A percentile compares a stretch with the other conserved stretches of the same genome.
These are phyloP conservation scores for Epichloe festucae DNA, from an alignment of 2,329 filamentous ascomycete genomes.

Conservation along the genomic window DNA sequence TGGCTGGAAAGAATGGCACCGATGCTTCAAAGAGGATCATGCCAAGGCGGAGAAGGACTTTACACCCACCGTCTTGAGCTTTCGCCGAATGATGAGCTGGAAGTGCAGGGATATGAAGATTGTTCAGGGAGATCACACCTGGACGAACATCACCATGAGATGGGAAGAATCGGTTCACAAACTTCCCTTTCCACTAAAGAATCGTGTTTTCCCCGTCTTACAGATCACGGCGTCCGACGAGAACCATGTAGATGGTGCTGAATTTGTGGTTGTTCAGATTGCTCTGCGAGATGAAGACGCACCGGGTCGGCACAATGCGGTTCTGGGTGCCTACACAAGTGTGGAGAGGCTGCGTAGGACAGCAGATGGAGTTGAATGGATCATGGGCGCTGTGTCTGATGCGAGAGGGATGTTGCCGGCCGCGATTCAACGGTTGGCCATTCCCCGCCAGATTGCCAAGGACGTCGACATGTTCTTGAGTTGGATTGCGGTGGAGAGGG, in stretches of 20 bases:
- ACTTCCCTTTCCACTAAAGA: conserved; percentile 44
- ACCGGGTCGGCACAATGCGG: conserved; percentile 29
- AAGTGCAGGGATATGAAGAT: conserved; percentile 29
- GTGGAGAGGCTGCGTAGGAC: conserved; percentile 47
- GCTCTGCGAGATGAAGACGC: conserved; percentile 26
- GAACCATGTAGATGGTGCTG: conserved; percentile 17
- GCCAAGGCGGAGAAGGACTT: conserved; percentile 28
- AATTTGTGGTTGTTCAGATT: conserved; percentile 47
- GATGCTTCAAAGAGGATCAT: conserved; percentile 39
- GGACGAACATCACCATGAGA: conserved; percentile 34
- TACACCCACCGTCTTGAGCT: conserved; percentile 24
- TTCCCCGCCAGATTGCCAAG: conserved; percentile 52
- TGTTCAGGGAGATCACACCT: conserved; percentile 24
- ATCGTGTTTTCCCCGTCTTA: conserved; percentile 54
- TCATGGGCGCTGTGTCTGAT: conserved; percentile 65
- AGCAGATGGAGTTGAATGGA: conserved; percentile 48
- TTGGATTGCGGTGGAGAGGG: conserved; percentile 42
- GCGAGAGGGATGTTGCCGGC: conserved; percentile 53
- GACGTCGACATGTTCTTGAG: conserved; percentile 57
- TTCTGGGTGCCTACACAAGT: conserved; percentile 49
- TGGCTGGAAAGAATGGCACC: conserved; percentile 49
- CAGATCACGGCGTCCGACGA: conserved; percentile 40
- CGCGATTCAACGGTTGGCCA: conserved; percentile 50
- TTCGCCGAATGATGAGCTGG: conserved; percentile 29
- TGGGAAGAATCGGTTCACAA: conserved; percentile 55